These are phyloP conservation scores for Ogataea methanolica DNA, from an alignment of 805 yeast genomes.

Conservation along the genomic window DNA sequence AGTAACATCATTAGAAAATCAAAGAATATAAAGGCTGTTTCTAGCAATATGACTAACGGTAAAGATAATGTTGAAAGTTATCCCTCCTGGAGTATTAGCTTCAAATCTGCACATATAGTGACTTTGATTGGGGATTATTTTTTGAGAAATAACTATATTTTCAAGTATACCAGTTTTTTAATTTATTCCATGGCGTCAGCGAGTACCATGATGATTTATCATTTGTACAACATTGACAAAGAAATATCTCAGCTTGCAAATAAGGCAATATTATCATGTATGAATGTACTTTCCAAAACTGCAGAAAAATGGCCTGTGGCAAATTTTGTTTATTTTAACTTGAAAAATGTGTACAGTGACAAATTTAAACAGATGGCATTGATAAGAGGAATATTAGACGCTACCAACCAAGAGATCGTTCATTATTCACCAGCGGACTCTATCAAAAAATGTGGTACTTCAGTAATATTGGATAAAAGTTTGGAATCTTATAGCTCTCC, in stretches of 20 bases:
- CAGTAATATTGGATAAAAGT: slow-evolving; percentile 7
- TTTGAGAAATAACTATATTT: slow-evolving; percentile 50
- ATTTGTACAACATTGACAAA: slow-evolving; percentile 35
- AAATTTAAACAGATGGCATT: slow-evolving; percentile 21
- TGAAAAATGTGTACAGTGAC: slow-evolving; percentile 39
- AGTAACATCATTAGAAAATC: slow-evolving; percentile 50
- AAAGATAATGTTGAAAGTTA: slow-evolving; percentile 37
- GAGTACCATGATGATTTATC: slow-evolving; percentile 66
- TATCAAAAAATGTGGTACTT: neutral
- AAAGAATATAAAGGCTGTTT: slow-evolving; percentile 10
- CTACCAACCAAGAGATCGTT: slow-evolving; percentile 8
- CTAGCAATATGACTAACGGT: slow-evolving; percentile 17
- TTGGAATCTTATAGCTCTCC: slow-evolving; percentile 4
- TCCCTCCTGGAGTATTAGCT: slow-evolving; percentile 76
- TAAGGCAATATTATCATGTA: slow-evolving; percentile 17
- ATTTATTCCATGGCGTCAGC: slow-evolving; percentile 58
- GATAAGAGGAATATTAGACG: slow-evolving; percentile 16
- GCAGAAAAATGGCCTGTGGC: slow-evolving; percentile 53
- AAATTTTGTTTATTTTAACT: slow-evolving; percentile 44
- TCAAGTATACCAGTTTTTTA: slow-evolving; percentile 20
- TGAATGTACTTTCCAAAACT: slow-evolving; percentile 32
- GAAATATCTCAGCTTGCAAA: slow-evolving; percentile 22
- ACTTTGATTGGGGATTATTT: slow-evolving; percentile 57
- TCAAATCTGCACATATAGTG: slow-evolving; percentile 76
- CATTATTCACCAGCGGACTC: neutral